phyloP scores from a whole-genome alignment of 202 grass and related monocot species.

The Zoysia matrella region DNA sequence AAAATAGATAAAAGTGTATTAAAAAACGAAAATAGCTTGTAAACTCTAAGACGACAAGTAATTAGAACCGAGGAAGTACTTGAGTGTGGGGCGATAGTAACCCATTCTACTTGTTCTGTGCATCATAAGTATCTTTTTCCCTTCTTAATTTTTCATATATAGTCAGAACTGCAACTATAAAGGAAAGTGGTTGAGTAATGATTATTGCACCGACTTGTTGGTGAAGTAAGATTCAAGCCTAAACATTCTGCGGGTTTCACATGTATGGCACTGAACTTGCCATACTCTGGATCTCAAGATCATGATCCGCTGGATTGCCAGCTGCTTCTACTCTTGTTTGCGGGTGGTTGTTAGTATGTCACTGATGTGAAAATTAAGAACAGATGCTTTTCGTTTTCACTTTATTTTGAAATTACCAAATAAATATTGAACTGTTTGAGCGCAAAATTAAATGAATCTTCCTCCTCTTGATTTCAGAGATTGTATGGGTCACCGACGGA shows the following conservation, averaged over 20 bases:
- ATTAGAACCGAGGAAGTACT: too few species aligned
- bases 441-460: not conserved
- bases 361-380: conserved; percentile 21
- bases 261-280: conserved; percentile 6
- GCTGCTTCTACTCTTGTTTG: not conserved
- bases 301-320: not conserved
- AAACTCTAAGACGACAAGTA: too few species aligned
- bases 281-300: not conserved
- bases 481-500: conserved; percentile 2
- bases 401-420: not conserved
- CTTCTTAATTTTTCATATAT: too few species aligned
- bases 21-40: too few species aligned
- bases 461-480: conserved; percentile 35
- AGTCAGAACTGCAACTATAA: too few species aligned
- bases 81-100: too few species aligned
- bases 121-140: too few species aligned
- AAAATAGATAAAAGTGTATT: too few species aligned
- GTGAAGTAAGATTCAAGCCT: not conserved
- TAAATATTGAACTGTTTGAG: not conserved
- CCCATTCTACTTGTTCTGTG: too few species aligned
- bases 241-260: not conserved
- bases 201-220: not conserved
- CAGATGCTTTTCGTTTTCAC: not conserved
- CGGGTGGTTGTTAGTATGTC: conserved; percentile 31
- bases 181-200: not conserved